A percentile compares a stretch with the other conserved stretches of the same genome.
phyloP scores from a whole-genome alignment of 345 rosid genomes.

The Salix arbutifolia region DNA sequence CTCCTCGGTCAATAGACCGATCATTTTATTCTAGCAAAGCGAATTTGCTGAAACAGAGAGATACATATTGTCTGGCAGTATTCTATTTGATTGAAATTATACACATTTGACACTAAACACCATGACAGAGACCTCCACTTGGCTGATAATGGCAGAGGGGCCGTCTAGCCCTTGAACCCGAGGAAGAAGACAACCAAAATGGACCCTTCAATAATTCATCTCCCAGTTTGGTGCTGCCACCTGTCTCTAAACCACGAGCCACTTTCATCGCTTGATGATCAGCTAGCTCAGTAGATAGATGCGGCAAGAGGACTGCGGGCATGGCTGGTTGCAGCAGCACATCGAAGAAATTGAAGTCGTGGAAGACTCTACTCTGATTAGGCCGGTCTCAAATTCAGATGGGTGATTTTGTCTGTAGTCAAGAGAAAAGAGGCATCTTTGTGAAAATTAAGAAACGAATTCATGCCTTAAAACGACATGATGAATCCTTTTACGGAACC shows the following conservation, averaged over 20 bases:
- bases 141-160: not conserved
- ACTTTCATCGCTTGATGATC: not conserved
- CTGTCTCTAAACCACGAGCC: conserved; percentile 7
- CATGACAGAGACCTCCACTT: conserved; percentile 15
- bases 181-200: not conserved
- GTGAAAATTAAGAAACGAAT: too few species aligned
- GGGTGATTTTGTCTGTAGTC: not conserved
- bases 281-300: not conserved
- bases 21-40: not conserved
- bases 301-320: not conserved
- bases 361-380: not conserved
- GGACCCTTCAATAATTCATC: not conserved
- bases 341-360: not conserved
- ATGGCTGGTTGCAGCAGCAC: not conserved
- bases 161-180: not conserved
- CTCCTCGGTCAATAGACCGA: conserved; percentile 3
- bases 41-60: not conserved
- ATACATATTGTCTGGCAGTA: not conserved
- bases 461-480: too few species aligned
- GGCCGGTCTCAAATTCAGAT: not conserved
- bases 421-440: too few species aligned
- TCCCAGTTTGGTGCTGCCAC: not conserved
- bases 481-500: too few species aligned
- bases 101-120: not conserved
- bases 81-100: not conserved